Percentiles rank a stretch among this genome's conserved stretches.
phyloP scores from a whole-genome alignment of 495 filamentous ascomycete genomes.

The Neurospora africana region DNA sequence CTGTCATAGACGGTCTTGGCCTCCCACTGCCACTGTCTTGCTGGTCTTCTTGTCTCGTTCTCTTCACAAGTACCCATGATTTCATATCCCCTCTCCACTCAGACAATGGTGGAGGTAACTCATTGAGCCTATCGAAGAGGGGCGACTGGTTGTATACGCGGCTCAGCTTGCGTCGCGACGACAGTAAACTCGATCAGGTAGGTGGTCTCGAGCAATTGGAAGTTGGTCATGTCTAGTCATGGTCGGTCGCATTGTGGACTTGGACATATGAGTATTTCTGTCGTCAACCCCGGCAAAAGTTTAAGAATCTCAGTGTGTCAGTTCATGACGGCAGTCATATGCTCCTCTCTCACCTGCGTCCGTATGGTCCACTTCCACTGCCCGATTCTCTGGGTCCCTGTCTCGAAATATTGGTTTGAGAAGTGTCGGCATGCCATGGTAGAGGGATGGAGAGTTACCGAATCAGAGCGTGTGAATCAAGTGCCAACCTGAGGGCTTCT shows the following conservation, averaged over 20 bases:
- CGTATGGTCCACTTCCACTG: neutral
- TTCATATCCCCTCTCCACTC: neutral
- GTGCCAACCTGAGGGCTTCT: neutral
- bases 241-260: neutral
- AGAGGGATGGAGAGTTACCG: neutral
- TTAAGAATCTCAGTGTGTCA: neutral
- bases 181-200: neutral
- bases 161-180: neutral
- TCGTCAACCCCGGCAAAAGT: neutral
- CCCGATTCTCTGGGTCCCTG: neutral
- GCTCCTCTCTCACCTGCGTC: neutral
- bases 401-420: neutral
- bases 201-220: neutral
- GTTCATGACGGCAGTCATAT: neutral
- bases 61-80: neutral
- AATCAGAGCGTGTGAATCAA: neutral
- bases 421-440: neutral
- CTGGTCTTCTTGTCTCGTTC: neutral
- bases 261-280: neutral
- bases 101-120: neutral
- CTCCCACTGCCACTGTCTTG: too few relatives aligned
- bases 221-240: neutral
- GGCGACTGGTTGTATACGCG: neutral
- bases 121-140: neutral
- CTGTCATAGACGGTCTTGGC: too few relatives aligned